Conservation (phyloP, 768 basidiomycete genomes). For the Artomyces pyxidatus region DNA sequence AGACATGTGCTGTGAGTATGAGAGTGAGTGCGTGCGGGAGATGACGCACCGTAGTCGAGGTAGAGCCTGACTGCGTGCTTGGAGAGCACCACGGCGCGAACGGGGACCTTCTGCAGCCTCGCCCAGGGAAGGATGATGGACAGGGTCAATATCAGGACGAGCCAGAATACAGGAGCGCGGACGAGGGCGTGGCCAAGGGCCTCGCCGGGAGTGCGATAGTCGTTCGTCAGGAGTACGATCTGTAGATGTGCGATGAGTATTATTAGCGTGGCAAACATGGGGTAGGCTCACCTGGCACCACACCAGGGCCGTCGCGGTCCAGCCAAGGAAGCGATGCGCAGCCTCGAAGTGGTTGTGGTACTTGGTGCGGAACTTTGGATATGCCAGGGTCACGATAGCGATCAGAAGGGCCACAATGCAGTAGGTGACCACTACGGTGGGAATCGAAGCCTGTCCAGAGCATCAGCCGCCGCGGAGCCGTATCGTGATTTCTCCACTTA, state of each 20-base stretch:
- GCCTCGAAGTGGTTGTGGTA: slow-evolving; percentile 48
- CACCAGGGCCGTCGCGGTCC: slow-evolving; percentile 43
- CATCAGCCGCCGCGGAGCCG: not conserved
- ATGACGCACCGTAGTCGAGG: slow-evolving; percentile 45
- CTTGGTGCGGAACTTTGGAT: slow-evolving; percentile 38
- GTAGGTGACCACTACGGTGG: slow-evolving; percentile 47
- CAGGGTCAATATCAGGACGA: slow-evolving; percentile 43
- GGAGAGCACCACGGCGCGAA: slow-evolving; percentile 44
- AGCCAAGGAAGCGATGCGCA: slow-evolving; percentile 50
- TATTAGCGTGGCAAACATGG: not conserved
- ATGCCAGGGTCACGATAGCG: slow-evolving; percentile 43
- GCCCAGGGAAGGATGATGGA: slow-evolving; percentile 53
- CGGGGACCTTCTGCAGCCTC: slow-evolving; percentile 46
- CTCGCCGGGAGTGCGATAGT: slow-evolving; percentile 34
- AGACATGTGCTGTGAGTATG: slow-evolving; percentile 16
- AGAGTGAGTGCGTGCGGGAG: not conserved
- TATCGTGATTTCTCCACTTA: slow-evolving; percentile 12
- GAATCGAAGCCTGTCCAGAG: slow-evolving; percentile 29
- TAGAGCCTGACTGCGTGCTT: slow-evolving; percentile 50
- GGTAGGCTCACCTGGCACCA: slow-evolving; percentile 40
- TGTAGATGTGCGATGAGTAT: slow-evolving; percentile 13
- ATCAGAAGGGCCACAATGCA: slow-evolving; percentile 39
- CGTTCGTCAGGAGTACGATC: slow-evolving; percentile 46
- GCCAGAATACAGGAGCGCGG: slow-evolving; percentile 44
- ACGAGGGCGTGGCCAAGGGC: slow-evolving; percentile 37